Evolutionary conservation across 495 filamentous ascomycete genomes (phyloP).

Genomic region (Penicillium ochrochloron): DNA sequence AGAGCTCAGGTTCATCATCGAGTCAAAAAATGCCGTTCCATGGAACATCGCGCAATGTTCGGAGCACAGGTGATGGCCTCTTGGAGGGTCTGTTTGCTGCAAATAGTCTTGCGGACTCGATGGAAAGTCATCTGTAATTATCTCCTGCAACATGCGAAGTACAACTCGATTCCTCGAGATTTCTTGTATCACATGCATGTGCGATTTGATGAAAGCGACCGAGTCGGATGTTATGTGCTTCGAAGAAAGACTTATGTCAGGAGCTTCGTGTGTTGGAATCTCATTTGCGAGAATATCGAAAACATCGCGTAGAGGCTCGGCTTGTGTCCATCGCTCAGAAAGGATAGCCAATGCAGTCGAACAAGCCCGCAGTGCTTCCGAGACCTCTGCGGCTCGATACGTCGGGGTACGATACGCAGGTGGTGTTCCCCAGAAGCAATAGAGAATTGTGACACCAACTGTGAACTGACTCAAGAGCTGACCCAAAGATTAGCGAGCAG

Average conservation of each 20-base stretch:
- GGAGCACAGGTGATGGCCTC: conserved; percentile 13
- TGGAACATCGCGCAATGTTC: conserved; percentile 18
- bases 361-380: conserved; percentile 23
- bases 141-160: conserved; percentile 29
- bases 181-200: conserved; percentile 11
- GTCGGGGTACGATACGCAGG: conserved; percentile 7
- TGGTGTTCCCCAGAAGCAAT: conserved; percentile 33
- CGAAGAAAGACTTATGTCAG: background rate
- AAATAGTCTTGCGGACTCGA: background rate
- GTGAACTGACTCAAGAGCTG: conserved; percentile 31
- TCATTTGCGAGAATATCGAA: conserved; percentile 28
- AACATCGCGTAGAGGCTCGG: conserved; percentile 29
- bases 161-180: conserved; percentile 27
- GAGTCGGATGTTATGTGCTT: conserved; percentile 8
- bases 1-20: background rate
- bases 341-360: conserved; percentile 26
- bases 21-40: conserved; percentile 4
- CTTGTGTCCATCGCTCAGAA: conserved; percentile 28
- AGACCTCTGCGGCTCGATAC: conserved; percentile 15
- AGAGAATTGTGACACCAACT: conserved; percentile 27
- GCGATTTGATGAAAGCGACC: conserved; percentile 12
- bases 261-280: conserved; percentile 13
- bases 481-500: background rate
- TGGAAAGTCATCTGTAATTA: conserved; percentile 25
- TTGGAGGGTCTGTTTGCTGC: background rate